Base-by-base conservation (phyloP, 768 basidiomycete genomes). In the Tulasnella sp. region DNA sequence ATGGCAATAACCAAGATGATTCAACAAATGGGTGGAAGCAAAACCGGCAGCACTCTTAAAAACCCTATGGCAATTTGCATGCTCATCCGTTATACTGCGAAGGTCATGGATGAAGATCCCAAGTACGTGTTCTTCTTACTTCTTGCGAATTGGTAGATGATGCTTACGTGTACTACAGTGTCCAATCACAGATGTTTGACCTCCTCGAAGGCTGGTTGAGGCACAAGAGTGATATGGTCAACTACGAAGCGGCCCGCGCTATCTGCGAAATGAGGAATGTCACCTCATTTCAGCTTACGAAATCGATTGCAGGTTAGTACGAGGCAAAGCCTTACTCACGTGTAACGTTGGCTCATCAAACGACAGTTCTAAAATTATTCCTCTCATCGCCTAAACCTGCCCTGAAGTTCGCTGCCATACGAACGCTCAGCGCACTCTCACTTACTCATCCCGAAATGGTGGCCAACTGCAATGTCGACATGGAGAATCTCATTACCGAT, bases 1-100 rank as follows among this genome's bases (percentile, higher is more conserved):
- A 99, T 98, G 95, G 95, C 95, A 3, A 79, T 98, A 29, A 96
- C 90, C 25, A 99, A 98, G 70, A 93, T 96, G 90, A 92, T 99
- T 45, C 93, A 98, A 65, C 93, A 98, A 64, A 75, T 96, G 15
- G 88, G 86, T 37, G 87, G 87, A 4, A 87, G 87, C 12, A 85
- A 85, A 60, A 80, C 83, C 33, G 86, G 86, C 25, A 73, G 82
- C 34, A 81, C 81, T 8, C 64, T 99, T 59, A 90, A 90, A 70
- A 98, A 90, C 64, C 79, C 93, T 5, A 91, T 95, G 86, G 91
- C 95, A 4, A 71, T 98, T 29, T 98, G 91, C 66, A 95, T 99
- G 92, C 74, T 99, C 58, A 93, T 98, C 64, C 81, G 93, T 24
- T 96, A 90, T 67, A 91, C 93, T 10, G 82, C 91, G n/a, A 98